Evolutionary conservation across 2,329 filamentous ascomycete genomes (phyloP).

Genomic region (Teratosphaeria pseudoeucalypti): DNA sequence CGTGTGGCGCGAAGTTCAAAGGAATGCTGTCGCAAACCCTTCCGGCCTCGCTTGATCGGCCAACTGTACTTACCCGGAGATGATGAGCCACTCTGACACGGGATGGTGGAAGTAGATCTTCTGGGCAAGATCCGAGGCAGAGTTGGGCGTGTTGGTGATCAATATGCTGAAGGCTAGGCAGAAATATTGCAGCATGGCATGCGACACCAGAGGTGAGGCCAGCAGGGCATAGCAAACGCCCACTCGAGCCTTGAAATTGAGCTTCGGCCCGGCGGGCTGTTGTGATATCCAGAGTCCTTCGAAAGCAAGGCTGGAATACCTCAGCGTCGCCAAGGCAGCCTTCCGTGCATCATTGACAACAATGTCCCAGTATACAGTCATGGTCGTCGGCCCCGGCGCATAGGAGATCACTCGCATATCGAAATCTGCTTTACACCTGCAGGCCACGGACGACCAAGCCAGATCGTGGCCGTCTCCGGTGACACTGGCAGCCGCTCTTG

Average conservation of each 20-base stretch:
- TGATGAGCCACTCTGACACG: conserved; percentile 11
- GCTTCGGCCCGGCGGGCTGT: not conserved
- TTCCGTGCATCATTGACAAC: conserved; percentile 1
- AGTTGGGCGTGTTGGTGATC: conserved; percentile 9
- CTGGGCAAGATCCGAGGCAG: conserved; percentile 8
- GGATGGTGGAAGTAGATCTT: conserved; percentile 11
- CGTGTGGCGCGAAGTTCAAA: not conserved
- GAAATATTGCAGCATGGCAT: conserved; percentile 12
- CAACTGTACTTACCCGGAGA: conserved; percentile 6
- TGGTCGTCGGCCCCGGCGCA: conserved; percentile 1
- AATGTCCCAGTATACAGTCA: not conserved
- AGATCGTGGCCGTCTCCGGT: conserved; percentile 6
- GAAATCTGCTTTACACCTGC: conserved; percentile 1
- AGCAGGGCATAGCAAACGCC: conserved; percentile 8
- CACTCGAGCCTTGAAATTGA: conserved; percentile 8
- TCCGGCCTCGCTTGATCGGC: not conserved
- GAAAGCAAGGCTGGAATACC: conserved; percentile 10
- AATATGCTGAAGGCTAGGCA: conserved; percentile 10
- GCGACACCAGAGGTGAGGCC: conserved; percentile 6
- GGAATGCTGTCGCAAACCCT: not conserved
- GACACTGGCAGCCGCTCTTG: conserved; percentile 1
- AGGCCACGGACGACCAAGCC: conserved; percentile 6
- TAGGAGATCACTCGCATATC: conserved; percentile 12
- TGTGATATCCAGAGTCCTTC: not conserved
- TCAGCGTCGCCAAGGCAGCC: conserved; percentile 1